phyloP scores from a whole-genome alignment of 805 yeast genomes.

The Yarrowia divulgata region DNA sequence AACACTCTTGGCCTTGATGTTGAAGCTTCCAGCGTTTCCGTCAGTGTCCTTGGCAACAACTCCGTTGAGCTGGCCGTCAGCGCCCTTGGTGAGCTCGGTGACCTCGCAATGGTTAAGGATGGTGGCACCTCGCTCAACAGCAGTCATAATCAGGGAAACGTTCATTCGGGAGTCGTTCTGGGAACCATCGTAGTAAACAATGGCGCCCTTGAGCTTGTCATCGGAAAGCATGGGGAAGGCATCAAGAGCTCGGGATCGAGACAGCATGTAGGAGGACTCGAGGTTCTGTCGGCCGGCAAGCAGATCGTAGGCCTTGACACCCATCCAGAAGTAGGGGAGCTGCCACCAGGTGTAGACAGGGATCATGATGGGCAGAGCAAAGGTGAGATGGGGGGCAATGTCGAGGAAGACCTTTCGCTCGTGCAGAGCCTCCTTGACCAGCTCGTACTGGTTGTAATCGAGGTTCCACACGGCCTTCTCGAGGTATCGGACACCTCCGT shows the following conservation, averaged over 20 bases:
- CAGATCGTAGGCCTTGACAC: slow-evolving; percentile 89
- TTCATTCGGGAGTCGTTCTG: slow-evolving; percentile 94
- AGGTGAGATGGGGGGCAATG: slow-evolving; percentile 90
- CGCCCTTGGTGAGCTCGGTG: slow-evolving; percentile 71
- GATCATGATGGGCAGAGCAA: slow-evolving; percentile 88
- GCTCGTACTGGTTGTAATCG: slow-evolving; percentile 85
- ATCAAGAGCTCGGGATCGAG: slow-evolving; percentile 69
- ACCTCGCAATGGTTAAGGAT: slow-evolving; percentile 88
- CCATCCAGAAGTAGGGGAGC: slow-evolving; percentile 89
- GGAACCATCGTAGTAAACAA: slow-evolving; percentile 94
- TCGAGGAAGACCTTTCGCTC: slow-evolving; percentile 85
- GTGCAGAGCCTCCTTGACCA: slow-evolving; percentile 86
- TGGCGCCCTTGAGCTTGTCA: slow-evolving; percentile 80
- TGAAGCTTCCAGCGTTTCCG: slow-evolving; percentile 58
- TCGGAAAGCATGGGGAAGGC: slow-evolving; percentile 87
- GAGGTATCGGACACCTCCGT: slow-evolving; percentile 94
- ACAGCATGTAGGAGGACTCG: slow-evolving; percentile 75
- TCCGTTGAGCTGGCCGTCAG: slow-evolving; percentile 67
- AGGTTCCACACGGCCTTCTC: slow-evolving; percentile 94
- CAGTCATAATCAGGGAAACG: slow-evolving; percentile 83
- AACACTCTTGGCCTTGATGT: slow-evolving; percentile 74
- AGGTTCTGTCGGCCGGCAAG: slow-evolving; percentile 90
- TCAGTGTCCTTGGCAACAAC: slow-evolving; percentile 71
- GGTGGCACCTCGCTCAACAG: slow-evolving; percentile 86
- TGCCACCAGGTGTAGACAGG: slow-evolving; percentile 98